Evolutionary conservation across 2,329 filamentous ascomycete species (phyloP).

Genomic region (Paecilomyces formosus): DNA sequence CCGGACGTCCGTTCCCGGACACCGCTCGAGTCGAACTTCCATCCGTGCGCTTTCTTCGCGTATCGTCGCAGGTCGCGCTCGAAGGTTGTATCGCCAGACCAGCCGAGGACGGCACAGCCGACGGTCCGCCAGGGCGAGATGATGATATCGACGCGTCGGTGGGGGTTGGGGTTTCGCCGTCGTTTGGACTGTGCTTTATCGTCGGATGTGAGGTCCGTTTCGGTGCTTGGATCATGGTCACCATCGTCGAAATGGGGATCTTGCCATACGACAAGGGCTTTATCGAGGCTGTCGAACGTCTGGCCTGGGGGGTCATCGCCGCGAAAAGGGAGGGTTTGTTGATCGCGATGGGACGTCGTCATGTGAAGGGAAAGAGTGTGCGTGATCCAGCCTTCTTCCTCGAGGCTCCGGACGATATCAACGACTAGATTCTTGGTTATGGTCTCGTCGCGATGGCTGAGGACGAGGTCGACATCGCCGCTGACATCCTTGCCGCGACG

Average conservation of each 20-base stretch:
- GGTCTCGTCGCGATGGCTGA: constrained; percentile 67
- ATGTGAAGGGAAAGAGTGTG: constrained; percentile 69
- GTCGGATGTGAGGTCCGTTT: constrained; percentile 5
- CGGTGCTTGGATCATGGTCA: constrained; percentile 15
- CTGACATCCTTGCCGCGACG: constrained; percentile 65
- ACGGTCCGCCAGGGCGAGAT: constrained; percentile 80
- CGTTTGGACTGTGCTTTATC: constrained; percentile 7
- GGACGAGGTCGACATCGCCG: constrained; percentile 79
- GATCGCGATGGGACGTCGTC: constrained; percentile 64
- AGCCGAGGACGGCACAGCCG: constrained; percentile 81
- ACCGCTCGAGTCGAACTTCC: constrained; percentile 91
- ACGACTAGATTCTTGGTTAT: constrained; percentile 64
- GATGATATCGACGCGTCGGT: constrained; percentile 87
- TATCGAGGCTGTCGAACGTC: constrained; percentile 82
- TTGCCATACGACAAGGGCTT: constrained; percentile 90
- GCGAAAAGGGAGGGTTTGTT: constrained; percentile 53
- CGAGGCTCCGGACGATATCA: constrained; percentile 63
- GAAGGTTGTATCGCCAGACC: constrained; percentile 85
- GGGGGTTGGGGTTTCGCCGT: constrained; percentile 60
- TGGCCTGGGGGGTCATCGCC: constrained; percentile 31
- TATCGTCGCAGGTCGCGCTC: constrained; percentile 77
- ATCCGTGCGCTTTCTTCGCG: constrained; percentile 61
- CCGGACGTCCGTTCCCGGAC: constrained; percentile 62
- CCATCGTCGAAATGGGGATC: constrained; percentile 47
- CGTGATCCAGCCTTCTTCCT: constrained; percentile 64